Base-by-base conservation (phyloP, 2,329 filamentous ascomycete species). In the Xylaria sp. region DNA sequence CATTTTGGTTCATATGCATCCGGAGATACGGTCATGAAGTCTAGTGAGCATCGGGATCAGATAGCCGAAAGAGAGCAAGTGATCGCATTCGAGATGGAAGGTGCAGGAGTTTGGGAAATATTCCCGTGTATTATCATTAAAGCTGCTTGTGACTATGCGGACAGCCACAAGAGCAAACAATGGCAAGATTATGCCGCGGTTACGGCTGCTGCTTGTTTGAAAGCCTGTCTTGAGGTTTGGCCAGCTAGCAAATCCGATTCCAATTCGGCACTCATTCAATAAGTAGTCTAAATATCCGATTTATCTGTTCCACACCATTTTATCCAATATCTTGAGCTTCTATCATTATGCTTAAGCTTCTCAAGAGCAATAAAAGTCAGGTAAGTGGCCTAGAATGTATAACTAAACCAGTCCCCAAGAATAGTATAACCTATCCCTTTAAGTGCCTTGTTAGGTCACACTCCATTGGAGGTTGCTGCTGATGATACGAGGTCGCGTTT, bases 21-120 rank as follows among this genome's bases (percentile, higher is more conserved):
- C 0, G 77, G 73, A 14, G 74, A 81, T 56, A 70, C 67, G 2
- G 77, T 82, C 0, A 77, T 82, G 62, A 79, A 78, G 35, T 75
- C 74, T 9, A 75, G 73, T 1, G 50, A 68, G 12, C 64, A 75
- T 23, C 73, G 79, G n/a, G 79, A 81, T 57, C 9, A 19, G 0
- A 70, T 79, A 17, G 73, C 77, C 7, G 38, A 58, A 8, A 23
- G 58, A 31, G 62, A 71, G 1, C 50, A 49, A 2, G 54, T 76
- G 2, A 71, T 76, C 12, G 74, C 66, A 0, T 77, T 77, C 38
- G 76, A 77, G 63, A 77, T 72, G 72, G 76, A 77, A 14, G 71
- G 71, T 0, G 75, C 75, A 2, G 77, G 76, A 2, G 43, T 43
- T 14, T 61, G 59, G 59, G 59, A 61, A 33, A 45, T 42, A 45